Evolutionary conservation across 2,329 filamentous ascomycete genomes (phyloP).

Genomic region (Cytospora chrysosperma): DNA sequence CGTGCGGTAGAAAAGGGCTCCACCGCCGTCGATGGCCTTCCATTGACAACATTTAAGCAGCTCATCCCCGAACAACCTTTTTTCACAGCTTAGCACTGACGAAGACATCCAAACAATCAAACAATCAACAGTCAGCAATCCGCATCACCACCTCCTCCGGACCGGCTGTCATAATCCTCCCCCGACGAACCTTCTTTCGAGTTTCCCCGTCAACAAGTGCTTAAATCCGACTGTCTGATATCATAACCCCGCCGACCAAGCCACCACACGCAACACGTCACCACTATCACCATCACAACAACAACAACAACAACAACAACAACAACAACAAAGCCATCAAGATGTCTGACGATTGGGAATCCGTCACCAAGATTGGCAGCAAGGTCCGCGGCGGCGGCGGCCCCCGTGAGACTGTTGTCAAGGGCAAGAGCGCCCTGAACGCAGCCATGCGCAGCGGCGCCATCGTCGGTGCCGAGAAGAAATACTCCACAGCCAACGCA

Average conservation of each 20-base stretch:
- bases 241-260: slow-evolving; percentile 20
- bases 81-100: slow-evolving; percentile 5
- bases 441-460: slow-evolving; percentile 80
- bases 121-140: slow-evolving; percentile 3
- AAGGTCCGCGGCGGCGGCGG: slow-evolving; percentile 67
- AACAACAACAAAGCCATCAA: slow-evolving; percentile 49
- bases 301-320: slow-evolving; percentile 14
- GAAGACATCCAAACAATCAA: slow-evolving; percentile 13
- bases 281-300: slow-evolving; percentile 4
- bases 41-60: slow-evolving; percentile 25
- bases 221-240: slow-evolving; percentile 20
- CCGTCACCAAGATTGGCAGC: slow-evolving; percentile 89
- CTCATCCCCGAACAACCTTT: slow-evolving; percentile 4
- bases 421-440: slow-evolving; percentile 80
- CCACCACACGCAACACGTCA: slow-evolving; percentile 16
- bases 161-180: neutral
- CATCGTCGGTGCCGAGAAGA: slow-evolving; percentile 88
- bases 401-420: slow-evolving; percentile 82
- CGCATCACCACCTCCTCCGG: neutral
- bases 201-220: slow-evolving; percentile 19
- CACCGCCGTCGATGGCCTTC: slow-evolving; percentile 35
- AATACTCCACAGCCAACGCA: slow-evolving; percentile 72
- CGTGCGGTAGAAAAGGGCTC: slow-evolving; percentile 26
- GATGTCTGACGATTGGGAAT: slow-evolving; percentile 75
- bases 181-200: neutral